phyloP scores from a whole-genome alignment of 116 monocot genomes.

The Posidonia oceanica region DNA sequence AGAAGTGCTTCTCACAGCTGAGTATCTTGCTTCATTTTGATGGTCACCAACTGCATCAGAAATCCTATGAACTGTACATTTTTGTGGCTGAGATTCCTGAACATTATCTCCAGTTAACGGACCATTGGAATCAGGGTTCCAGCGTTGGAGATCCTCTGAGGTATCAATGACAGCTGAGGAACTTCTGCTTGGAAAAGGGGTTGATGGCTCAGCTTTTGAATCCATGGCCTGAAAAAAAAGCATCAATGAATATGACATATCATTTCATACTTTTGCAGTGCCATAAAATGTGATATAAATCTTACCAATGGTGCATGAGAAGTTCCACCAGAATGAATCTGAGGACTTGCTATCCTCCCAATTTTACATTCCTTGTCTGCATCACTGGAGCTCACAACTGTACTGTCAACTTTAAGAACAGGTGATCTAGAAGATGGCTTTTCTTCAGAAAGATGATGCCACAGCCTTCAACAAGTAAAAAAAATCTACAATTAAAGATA shows the following conservation, averaged over 20 bases:
- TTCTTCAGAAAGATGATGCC: conserved; percentile 59
- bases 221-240: conserved; percentile 22
- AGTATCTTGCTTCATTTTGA: conserved; percentile 7
- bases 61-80: not conserved
- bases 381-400: conserved; percentile 4
- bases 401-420: conserved; percentile 8
- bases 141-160: conserved; percentile 6
- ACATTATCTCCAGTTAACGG: conserved; percentile 9
- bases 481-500: not conserved
- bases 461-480: conserved; percentile 44
- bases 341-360: conserved; percentile 3
- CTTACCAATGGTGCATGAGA: conserved; percentile 18
- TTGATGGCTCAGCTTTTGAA: conserved; percentile 11
- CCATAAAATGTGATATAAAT: not conserved
- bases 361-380: conserved; percentile 11
- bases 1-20: conserved; percentile 16
- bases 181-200: conserved; percentile 1
- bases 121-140: conserved; percentile 3
- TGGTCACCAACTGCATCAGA: conserved; percentile 4
- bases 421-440: not conserved
- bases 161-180: not conserved
- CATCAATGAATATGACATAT: not conserved
- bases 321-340: conserved; percentile 5
- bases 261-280: not conserved
- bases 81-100: conserved; percentile 4